These are phyloP conservation scores for Irpex sp. DNA, from an alignment of 1,284 basidiomycete genomes.

Conservation along the genomic window DNA sequence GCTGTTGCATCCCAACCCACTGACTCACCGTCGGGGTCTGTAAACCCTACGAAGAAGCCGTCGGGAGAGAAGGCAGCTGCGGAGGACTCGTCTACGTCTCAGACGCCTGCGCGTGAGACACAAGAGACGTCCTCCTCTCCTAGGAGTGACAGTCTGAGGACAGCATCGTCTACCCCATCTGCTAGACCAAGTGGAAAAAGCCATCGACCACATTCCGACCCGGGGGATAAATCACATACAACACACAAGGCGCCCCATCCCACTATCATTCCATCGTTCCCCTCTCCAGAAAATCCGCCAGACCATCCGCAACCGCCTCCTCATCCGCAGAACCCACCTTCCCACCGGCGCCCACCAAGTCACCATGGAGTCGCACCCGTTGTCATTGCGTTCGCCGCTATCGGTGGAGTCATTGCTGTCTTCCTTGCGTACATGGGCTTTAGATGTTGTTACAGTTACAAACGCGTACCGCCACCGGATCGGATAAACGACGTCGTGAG, in stretches of 20 bases:
- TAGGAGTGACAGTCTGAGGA: not conserved
- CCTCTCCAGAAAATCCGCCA: slow-evolving; percentile 1
- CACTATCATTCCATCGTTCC: slow-evolving; percentile 5
- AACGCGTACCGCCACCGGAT: slow-evolving; percentile 41
- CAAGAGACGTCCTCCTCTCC: not conserved
- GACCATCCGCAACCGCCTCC: slow-evolving; percentile 15
- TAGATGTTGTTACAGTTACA: slow-evolving; percentile 42
- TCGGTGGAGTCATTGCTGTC: slow-evolving; percentile 40
- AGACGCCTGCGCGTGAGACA: no score
- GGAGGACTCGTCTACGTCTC: not conserved
- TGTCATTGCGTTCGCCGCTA: slow-evolving; percentile 41
- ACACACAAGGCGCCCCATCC: slow-evolving; percentile 10
- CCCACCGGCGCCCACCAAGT: not conserved
- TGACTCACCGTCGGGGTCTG: not conserved
- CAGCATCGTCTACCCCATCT: not conserved
- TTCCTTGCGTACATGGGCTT: slow-evolving; percentile 31
- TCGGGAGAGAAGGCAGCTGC: not conserved
- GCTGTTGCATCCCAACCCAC: not conserved
- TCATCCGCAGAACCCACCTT: not conserved
- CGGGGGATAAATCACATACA: not conserved
- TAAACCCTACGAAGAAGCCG: not conserved
- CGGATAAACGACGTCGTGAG: slow-evolving; percentile 39
- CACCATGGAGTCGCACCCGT: slow-evolving; percentile 21
- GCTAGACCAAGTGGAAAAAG: not conserved
- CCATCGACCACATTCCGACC: not conserved